A percentile compares a stretch with the other conserved stretches of the same genome.
Evolutionary conservation across 805 yeast genomes (phyloP).

Genomic region (Pichia occidentalis): DNA sequence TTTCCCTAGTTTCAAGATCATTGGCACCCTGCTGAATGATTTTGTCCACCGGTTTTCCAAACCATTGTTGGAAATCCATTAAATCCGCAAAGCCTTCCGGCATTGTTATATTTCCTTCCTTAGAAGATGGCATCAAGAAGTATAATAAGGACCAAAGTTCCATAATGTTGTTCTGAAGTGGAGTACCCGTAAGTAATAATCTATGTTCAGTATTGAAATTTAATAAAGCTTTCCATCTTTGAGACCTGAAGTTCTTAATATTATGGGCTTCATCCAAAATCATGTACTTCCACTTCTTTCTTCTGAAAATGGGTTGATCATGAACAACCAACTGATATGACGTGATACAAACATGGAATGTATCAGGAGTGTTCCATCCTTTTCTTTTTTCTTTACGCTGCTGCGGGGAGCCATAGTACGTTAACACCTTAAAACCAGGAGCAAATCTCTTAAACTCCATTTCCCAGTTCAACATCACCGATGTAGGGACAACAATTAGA

Average conservation of each 20-base stretch:
- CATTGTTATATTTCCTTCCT: conserved; percentile 50
- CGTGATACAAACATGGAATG: conserved; percentile 95
- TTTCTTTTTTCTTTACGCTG: conserved; percentile 92
- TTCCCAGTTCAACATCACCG: conserved; percentile 97
- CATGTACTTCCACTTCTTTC: conserved; percentile 95
- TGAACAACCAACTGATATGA: conserved; percentile 97
- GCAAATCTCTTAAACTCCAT: conserved; percentile 98
- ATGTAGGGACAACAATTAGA: conserved; percentile 92
- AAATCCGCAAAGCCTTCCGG: conserved; percentile 95
- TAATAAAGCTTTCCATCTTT: conserved; percentile 92
- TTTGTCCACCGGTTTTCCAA: conserved; percentile 93
- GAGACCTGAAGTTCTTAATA: conserved; percentile 91
- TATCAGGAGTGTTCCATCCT: conserved; percentile 96
- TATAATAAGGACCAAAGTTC: conserved; percentile 95
- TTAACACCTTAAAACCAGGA: conserved; percentile 92
- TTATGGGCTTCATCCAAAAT: conserved; percentile 97
- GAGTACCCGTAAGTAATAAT: conserved; percentile 89
- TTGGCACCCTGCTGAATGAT: conserved; percentile 68
- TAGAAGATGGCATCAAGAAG: conserved; percentile 90
- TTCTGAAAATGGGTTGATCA: conserved; percentile 87
- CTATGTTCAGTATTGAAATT: conserved; percentile 92
- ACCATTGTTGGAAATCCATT: conserved; percentile 97
- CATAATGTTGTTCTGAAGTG: conserved; percentile 88
- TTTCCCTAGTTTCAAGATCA: conserved; percentile 74
- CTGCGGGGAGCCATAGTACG: conserved; percentile 95